Evolutionary conservation across 2,329 filamentous ascomycete genomes (phyloP).

Genomic region (Fusarium solani-melongenae): DNA sequence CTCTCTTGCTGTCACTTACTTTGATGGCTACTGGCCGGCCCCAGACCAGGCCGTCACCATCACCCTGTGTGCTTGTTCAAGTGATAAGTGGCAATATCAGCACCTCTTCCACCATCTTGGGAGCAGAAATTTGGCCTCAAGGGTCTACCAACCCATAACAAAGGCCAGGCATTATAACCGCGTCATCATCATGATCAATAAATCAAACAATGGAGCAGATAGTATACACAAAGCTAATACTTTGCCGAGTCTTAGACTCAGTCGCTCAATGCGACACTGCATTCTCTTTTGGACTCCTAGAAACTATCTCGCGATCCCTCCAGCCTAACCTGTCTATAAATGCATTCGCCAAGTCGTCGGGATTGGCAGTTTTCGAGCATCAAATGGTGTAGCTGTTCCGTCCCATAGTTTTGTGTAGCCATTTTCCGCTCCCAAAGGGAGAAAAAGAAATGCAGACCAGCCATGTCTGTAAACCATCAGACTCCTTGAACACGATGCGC

Average conservation of each 20-base stretch:
- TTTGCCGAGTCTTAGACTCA: constrained; percentile 27
- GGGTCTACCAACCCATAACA: neutral
- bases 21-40: neutral
- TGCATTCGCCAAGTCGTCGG: constrained; percentile 19
- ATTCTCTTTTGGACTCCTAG: constrained; percentile 31
- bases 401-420: constrained; percentile 26
- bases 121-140: neutral
- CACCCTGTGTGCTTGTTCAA: neutral
- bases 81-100: neutral
- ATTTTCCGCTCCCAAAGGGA: constrained; percentile 20
- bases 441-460: constrained; percentile 24
- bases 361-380: constrained; percentile 15
- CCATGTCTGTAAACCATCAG: constrained; percentile 19
- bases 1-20: neutral
- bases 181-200: constrained; percentile 4
- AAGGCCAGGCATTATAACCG: neutral
- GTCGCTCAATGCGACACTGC: constrained; percentile 21
- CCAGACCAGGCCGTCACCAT: neutral
- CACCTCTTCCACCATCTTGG: neutral
- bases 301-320: constrained; percentile 31
- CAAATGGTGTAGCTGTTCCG: constrained; percentile 9
- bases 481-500: constrained; percentile 19
- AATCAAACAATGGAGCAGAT: constrained; percentile 32
- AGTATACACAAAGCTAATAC: constrained; percentile 30
- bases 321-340: constrained; percentile 34